Conservation (phyloP, 2,329 filamentous ascomycete species). For the Colletotrichum sansevieriae region DNA sequence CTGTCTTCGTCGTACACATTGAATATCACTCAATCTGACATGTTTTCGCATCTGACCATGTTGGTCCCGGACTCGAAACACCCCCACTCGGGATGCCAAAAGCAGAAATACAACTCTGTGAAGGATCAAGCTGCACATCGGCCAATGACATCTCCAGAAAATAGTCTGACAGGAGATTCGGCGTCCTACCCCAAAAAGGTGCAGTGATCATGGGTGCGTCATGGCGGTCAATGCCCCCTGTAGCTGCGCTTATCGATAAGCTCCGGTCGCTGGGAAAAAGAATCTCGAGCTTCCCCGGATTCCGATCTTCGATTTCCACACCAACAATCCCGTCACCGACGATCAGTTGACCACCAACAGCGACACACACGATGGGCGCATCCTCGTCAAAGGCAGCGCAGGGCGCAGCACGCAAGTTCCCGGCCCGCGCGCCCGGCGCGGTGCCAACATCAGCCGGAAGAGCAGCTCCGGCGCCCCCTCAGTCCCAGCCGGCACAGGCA, state of each 20-base stretch:
- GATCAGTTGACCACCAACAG: not conserved
- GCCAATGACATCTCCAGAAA: not conserved
- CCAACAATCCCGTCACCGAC: not conserved
- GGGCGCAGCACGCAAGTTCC: slow-evolving; percentile 59
- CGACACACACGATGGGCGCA: slow-evolving; percentile 55
- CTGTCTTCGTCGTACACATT: slow-evolving; percentile 26
- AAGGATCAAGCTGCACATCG: too few relatives aligned
- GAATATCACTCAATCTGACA: too few relatives aligned
- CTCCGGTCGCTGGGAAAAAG: slow-evolving; percentile 1
- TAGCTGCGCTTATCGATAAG: slow-evolving; percentile 32
- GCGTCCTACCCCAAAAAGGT: not conserved
- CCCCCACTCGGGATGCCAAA: not conserved
- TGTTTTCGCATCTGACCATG: too few relatives aligned
- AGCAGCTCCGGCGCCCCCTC: slow-evolving; percentile 42
- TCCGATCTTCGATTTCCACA: not conserved
- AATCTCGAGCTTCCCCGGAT: slow-evolving; percentile 20
- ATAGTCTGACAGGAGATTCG: not conserved
- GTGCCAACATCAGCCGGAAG: slow-evolving; percentile 35
- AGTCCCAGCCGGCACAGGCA: slow-evolving; percentile 30
- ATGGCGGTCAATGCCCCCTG: slow-evolving; percentile 8
- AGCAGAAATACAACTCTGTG: not conserved
- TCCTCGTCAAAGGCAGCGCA: slow-evolving; percentile 61
- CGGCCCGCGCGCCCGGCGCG: slow-evolving; percentile 53
- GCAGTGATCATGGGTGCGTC: slow-evolving; percentile 34
- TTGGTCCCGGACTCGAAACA: too few relatives aligned